Base-by-base conservation (phyloP, 139 green algal genomes). In the Chlorella sp. region DNA sequence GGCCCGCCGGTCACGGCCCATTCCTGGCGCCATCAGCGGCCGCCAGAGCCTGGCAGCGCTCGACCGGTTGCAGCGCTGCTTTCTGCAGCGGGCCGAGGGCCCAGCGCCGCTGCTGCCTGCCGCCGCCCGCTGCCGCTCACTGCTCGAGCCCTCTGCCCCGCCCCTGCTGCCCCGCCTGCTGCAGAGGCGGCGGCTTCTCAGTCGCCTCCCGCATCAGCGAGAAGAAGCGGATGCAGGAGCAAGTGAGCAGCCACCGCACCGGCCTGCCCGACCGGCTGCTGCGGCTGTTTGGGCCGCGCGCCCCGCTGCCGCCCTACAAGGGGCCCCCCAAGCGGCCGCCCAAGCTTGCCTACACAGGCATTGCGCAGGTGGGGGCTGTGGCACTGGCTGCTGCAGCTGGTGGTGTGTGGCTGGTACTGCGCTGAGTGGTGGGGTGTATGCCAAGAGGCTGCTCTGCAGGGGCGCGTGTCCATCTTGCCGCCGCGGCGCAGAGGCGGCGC, bases 211-310 rank as follows among this genome's bases (percentile, higher is more conserved):
- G 32, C 23, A 88, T 88, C 51, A 81, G 87, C 23, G 87, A 90
- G 86, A 87, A 90, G 62, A 85, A 81, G 23, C 83, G 87, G 62
- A 69, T 94, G 20, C 90, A 92, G 74, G 91, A 92, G 70, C 72
- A 82, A 32, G 86, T 94, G n/a, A 86, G 81, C 23, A 89, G 87
- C 6, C 94, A 97, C 78, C 90, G 84, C 38, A 97, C 95, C 6
- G 95, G 95, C 17, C 80, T 98, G 41, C 92, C 94, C 9, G 87
- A 90, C 1, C 90, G 91, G 57, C 87, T 98, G 39, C 83, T 98
- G 20, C 80, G 94, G 18, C 87, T 98, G 1, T 98, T 98, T 74
- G 74, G 84, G 7, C 69, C 95, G 0, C 75, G 90, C 15, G 80
- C 89, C 5, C 83, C 86, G 26, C 81, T 94, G 16, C 68, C 56